phyloP scores from a whole-genome alignment of 2,329 filamentous ascomycete genomes.

The Herpotrichia juniperi region DNA sequence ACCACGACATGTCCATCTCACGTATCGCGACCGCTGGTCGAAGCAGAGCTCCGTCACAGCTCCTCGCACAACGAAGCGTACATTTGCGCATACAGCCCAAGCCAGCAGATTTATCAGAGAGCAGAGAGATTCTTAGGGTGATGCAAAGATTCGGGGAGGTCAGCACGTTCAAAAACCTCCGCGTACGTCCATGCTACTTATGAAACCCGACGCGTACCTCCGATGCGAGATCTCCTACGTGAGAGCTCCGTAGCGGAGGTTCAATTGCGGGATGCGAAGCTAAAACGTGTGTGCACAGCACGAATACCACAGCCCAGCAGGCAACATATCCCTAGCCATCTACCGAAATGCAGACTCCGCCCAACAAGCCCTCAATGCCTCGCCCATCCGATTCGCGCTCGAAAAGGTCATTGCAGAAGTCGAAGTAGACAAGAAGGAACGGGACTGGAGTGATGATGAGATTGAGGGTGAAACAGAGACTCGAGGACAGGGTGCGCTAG shows the following conservation, averaged over 20 bases:
- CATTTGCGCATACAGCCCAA: constrained; percentile 56
- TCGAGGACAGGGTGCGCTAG: constrained; percentile 10
- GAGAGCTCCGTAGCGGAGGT: not conserved
- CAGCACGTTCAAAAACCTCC: constrained; percentile 54
- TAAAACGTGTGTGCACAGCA: constrained; percentile 36
- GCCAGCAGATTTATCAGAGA: constrained; percentile 55
- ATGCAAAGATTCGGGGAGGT: constrained; percentile 58
- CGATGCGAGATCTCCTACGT: no score
- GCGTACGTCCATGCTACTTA: constrained; percentile 27
- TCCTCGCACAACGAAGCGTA: constrained; percentile 49
- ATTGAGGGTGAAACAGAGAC: constrained; percentile 14
- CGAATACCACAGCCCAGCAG: constrained; percentile 49
- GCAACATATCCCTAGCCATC: constrained; percentile 54
- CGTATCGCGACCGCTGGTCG: not conserved
- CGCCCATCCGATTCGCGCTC: constrained; percentile 55
- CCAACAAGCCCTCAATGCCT: constrained; percentile 49
- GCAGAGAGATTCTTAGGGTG: constrained; percentile 55
- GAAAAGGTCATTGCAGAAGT: constrained; percentile 30
- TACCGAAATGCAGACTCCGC: constrained; percentile 51
- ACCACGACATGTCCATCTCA: constrained; percentile 34
- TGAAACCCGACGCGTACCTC: not conserved
- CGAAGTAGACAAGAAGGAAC: constrained; percentile 5
- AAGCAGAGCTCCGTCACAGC: constrained; percentile 27
- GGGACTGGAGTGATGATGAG: constrained; percentile 8
- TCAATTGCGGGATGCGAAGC: not conserved